These are phyloP conservation scores for Tuber brumale DNA, from an alignment of 495 filamentous ascomycete genomes.

Conservation along the genomic window DNA sequence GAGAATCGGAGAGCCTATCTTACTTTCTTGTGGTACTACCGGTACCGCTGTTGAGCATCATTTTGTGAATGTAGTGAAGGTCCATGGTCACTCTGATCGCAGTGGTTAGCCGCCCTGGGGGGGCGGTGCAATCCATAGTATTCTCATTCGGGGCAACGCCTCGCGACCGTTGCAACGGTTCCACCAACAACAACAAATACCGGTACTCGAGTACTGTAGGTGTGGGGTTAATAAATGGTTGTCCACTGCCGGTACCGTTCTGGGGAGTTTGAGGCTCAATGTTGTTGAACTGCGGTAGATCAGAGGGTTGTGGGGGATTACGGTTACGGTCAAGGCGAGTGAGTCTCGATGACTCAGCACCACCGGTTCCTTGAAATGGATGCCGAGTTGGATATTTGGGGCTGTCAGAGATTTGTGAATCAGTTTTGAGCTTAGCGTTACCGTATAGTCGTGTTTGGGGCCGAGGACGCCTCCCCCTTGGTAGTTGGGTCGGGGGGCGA, in stretches of 20 bases:
- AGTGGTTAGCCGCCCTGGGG: background rate
- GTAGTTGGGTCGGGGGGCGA: background rate
- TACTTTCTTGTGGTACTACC: background rate
- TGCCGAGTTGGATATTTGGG: background rate
- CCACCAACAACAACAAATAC: background rate
- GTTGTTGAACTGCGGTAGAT: too few relatives aligned
- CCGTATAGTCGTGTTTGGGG: background rate
- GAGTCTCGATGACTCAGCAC: background rate
- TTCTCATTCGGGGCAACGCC: background rate
- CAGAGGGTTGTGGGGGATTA: background rate
- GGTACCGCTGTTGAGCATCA: background rate
- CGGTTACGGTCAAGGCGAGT: background rate
- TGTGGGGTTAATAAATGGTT: background rate
- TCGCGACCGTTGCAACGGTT: background rate
- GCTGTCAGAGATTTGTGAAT: background rate
- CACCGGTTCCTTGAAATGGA: background rate
- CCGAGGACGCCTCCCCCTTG: background rate
- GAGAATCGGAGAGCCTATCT: background rate
- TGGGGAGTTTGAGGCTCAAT: background rate
- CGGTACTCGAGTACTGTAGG: background rate
- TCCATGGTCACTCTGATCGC: background rate
- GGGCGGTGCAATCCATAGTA: background rate
- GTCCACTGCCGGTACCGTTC: background rate
- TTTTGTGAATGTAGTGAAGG: background rate
- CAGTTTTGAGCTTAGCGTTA: background rate